phyloP scores from a whole-genome alignment of 2,329 filamentous ascomycete genomes.

The Elsinoe australis region DNA sequence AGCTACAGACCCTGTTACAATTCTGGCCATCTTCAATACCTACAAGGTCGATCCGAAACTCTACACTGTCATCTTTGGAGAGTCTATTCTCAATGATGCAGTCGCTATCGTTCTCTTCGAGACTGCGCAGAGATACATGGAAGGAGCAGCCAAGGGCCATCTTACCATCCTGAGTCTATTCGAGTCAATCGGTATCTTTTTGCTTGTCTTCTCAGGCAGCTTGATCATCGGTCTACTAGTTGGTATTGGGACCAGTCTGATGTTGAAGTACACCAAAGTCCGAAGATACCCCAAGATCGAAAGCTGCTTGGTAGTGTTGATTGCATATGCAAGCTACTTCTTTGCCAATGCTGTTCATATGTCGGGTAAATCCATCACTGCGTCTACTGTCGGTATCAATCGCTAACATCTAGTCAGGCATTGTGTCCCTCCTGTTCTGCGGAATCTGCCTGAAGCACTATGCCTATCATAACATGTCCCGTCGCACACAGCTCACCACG shows the following conservation, averaged over 20 bases:
- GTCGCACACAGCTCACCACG: conserved; percentile 90
- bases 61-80: conserved; percentile 97
- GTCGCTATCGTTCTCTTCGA: conserved; percentile 98
- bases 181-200: conserved; percentile 87
- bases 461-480: conserved; percentile 99
- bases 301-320: conserved; percentile 85
- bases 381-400: conserved; percentile 8
- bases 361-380: conserved; percentile 62
- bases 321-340: conserved; percentile 95
- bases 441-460: conserved; percentile 98
- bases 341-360: conserved; percentile 93
- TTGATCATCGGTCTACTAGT: conserved; percentile 81
- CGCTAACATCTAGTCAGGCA: conserved; percentile 51
- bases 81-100: conserved; percentile 95
- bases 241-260: conserved; percentile 76
- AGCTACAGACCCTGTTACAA: conserved; percentile 94
- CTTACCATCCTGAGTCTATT: conserved; percentile 76
- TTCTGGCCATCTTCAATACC: conserved; percentile 96
- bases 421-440: conserved; percentile 93
- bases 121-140: conserved; percentile 87
- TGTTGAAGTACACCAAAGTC: conserved; percentile 91
- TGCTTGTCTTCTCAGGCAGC: conserved; percentile 92
- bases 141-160: conserved; percentile 59
- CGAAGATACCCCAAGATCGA: conserved; percentile 92
- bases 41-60: conserved; percentile 99